Conservation (phyloP, 108 stramenopile species). For the Fistulifera solaris region DNA sequence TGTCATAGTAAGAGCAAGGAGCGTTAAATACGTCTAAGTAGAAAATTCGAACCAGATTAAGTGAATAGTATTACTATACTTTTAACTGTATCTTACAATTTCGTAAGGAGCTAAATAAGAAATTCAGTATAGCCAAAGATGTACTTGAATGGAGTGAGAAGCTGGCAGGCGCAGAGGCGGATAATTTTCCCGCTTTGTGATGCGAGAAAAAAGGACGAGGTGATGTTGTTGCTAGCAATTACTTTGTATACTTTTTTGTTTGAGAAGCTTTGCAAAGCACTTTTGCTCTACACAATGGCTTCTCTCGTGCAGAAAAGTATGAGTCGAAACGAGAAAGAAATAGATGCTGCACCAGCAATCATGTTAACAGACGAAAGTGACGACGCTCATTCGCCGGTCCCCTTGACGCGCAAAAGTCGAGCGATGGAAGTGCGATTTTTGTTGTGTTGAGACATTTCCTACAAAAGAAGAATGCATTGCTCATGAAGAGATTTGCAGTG, state of each 20-base stretch:
- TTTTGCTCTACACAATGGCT: neutral
- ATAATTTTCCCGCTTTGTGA: too few relatives aligned
- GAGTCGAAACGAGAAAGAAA: neutral
- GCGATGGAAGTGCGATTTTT: conserved; percentile 64
- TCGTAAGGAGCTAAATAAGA: too few relatives aligned
- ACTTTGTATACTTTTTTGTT: too few relatives aligned
- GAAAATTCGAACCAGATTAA: neutral
- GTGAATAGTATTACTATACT: too few relatives aligned
- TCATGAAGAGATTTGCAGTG: conserved; percentile 50
- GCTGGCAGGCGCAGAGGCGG: too few relatives aligned
- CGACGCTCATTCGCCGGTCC: neutral
- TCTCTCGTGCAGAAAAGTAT: neutral
- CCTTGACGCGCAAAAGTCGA: neutral
- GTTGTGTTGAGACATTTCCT: conserved; percentile 34
- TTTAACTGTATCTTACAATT: too few relatives aligned
- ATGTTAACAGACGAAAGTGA: neutral
- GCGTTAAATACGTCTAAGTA: neutral
- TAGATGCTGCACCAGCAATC: neutral
- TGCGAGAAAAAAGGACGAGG: too few relatives aligned
- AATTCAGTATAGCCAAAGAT: too few relatives aligned
- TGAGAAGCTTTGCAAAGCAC: too few relatives aligned
- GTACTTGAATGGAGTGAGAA: too few relatives aligned
- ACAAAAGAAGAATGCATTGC: conserved; percentile 47
- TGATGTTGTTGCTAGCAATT: too few relatives aligned
- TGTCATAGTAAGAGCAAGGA: neutral